Evolutionary conservation across 2,329 filamentous ascomycete species (phyloP), one percentile per base, ranked within the genome.

Genomic region (Podosphaera leucotricha): DNA sequence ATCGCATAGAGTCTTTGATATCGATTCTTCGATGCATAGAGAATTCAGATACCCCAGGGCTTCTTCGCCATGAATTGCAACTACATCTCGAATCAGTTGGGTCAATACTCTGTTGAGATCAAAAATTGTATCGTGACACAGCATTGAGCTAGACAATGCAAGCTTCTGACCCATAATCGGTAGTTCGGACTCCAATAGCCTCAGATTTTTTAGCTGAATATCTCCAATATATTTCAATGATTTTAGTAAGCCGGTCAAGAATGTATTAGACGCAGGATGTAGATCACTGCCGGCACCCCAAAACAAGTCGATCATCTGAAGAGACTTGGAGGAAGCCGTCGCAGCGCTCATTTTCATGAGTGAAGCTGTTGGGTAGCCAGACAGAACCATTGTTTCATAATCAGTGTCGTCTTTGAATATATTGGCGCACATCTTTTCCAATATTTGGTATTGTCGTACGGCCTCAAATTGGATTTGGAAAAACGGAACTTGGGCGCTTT

Each of bases 181-280:
- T 42, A 81, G 60, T 54, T 84, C 79, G 1, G 65, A 62, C 57
- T 80, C 75, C 0, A 84, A 63, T 16, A 78, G 64, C 38, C 70
- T 65, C 41, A 84, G 61, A 37, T 74, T 71, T 39, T 67, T 67
- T 35, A 84, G 61, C 39, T 63, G 69, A 0, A 76, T 71, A 20
- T 66, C 62, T 11, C 61, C 60, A 16, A 75, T 57, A 1, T 58
- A 60, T 43, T 67, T 62, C 40, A 79, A 59, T 50, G 68, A 75
- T 13, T 63, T 61, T 51, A 81, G 61, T 2, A 82, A 54, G 0
- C 67, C 66, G 19, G 64, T 53, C 6, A 70, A 66, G 16, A 75
- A 52, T 3, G 58, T 61, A 26, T 64, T 64, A 11, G 60, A 62
- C 57, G 70, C 66, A 6, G 68, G 66, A 30, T 64, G 57, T 0